These are phyloP conservation scores for Oryza rufipogon DNA, from an alignment of 176 grass and related monocot genomes.

Conservation along the genomic window DNA sequence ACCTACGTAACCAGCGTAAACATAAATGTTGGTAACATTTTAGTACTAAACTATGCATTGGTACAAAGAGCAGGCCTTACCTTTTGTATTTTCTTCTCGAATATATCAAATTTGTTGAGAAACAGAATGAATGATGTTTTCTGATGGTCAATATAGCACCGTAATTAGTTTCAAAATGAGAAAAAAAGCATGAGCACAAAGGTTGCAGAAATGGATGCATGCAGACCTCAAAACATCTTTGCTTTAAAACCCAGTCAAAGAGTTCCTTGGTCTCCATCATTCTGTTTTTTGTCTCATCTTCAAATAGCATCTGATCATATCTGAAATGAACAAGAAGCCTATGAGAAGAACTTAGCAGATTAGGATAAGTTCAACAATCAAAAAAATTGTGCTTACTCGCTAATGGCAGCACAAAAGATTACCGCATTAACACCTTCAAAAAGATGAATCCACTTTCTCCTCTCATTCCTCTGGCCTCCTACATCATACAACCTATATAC, in stretches of 20 bases:
- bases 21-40: neutral
- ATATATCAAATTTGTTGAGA: constrained; percentile 98
- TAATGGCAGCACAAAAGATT: constrained; percentile 99
- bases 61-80: constrained; percentile 25
- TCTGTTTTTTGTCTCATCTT: constrained; percentile 88
- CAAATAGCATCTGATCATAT: constrained; percentile 92
- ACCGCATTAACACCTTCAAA: constrained; percentile 97
- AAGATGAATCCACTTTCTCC: constrained; percentile 99
- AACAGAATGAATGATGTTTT: constrained; percentile 99
- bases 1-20: constrained; percentile 50
- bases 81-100: constrained; percentile 96
- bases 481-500: constrained; percentile 96
- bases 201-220: neutral
- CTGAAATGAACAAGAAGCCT: constrained; percentile 37
- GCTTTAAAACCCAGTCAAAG: constrained; percentile 93
- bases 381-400: constrained; percentile 64
- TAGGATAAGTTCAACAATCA: constrained; percentile 11
- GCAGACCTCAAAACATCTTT: constrained; percentile 91
- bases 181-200: constrained; percentile 5
- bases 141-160: constrained; percentile 47
- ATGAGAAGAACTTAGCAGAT: constrained; percentile 8
- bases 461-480: constrained; percentile 98
- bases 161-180: constrained; percentile 19
- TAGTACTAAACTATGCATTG: neutral
- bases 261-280: constrained; percentile 98